phyloP scores from a whole-genome alignment of 2,329 filamentous ascomycete genomes.

The Botryotinia convoluta region DNA sequence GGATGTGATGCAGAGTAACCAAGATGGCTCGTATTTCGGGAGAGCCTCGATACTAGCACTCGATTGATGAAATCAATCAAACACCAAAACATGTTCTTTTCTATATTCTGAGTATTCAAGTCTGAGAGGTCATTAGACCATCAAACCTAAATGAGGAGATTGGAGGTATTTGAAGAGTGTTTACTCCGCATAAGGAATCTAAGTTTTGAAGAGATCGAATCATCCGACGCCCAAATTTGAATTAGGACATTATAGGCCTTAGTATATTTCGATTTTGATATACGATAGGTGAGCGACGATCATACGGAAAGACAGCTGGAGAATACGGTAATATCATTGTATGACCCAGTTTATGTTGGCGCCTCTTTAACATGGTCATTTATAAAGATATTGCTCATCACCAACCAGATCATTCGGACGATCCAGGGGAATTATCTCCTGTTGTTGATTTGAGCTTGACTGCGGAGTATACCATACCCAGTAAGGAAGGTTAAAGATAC shows the following conservation, averaged over 20 bases:
- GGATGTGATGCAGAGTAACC: not conserved
- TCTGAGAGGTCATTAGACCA: not conserved
- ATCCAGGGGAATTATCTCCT: not conserved
- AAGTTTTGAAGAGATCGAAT: not conserved
- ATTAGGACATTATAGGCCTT: not conserved
- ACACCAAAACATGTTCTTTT: not conserved
- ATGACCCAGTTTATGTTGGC: conserved; percentile 15
- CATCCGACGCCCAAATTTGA: not conserved
- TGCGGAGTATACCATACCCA: not conserved
- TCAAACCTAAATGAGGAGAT: not conserved
- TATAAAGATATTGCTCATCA: conserved; percentile 1
- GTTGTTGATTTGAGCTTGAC: not conserved
- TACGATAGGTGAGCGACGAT: not conserved
- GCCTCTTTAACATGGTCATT: conserved; percentile 15
- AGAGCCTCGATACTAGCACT: not conserved
- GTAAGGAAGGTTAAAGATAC: not conserved
- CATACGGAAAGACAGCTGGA: not conserved
- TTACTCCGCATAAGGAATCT: not conserved
- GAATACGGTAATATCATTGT: not conserved
- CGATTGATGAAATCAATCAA: not conserved
- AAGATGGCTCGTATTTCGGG: conserved; percentile 14
- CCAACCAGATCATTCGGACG: not conserved
- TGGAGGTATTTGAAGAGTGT: not conserved
- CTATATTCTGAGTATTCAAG: not conserved
- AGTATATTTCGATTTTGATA: not conserved